Conservation (phyloP, 2,329 filamentous ascomycete species). For the Talaromyces islandicus region DNA sequence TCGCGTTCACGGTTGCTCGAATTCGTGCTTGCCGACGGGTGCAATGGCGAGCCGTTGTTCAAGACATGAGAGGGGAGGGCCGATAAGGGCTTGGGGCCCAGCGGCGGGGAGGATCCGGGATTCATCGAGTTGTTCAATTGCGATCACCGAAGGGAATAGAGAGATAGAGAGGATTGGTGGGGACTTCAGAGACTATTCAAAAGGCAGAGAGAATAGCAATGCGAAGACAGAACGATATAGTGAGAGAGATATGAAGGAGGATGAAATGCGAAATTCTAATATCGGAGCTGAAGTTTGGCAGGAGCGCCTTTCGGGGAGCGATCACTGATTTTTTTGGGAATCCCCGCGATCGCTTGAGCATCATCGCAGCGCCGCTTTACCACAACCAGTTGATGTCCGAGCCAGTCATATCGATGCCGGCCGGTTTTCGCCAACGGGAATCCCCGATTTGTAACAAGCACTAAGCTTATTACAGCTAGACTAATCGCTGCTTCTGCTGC, state of each 20-base stretch:
- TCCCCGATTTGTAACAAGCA: not conserved
- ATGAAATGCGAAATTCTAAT: not conserved
- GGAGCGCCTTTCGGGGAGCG: constrained; percentile 8
- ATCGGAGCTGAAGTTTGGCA: constrained; percentile 6
- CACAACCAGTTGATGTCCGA: not conserved
- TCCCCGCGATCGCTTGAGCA: constrained; percentile 5
- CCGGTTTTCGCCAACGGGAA: not conserved
- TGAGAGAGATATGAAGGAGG: not conserved
- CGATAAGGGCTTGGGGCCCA: constrained; percentile 43
- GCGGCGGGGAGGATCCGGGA: constrained; percentile 30
- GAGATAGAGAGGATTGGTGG: not conserved
- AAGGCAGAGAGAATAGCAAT: not conserved
- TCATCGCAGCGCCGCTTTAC: constrained; percentile 6
- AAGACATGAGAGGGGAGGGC: constrained; percentile 52
- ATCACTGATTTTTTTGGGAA: not conserved
- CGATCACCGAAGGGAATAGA: not conserved
- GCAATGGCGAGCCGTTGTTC: constrained; percentile 50
- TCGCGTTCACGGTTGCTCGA: constrained; percentile 49
- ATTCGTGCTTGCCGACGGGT: constrained; percentile 21
- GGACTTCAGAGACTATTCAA: not conserved
- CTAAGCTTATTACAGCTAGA: not conserved
- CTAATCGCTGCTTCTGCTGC: not conserved
- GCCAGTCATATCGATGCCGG: not conserved
- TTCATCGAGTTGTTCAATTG: constrained; percentile 1
- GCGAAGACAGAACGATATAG: not conserved